Percentiles rank a stretch among this genome's conserved stretches.
These are phyloP conservation scores for Plasmodium cynomolgi DNA, from an alignment of 169 alveolate species.

Conservation along the genomic window DNA sequence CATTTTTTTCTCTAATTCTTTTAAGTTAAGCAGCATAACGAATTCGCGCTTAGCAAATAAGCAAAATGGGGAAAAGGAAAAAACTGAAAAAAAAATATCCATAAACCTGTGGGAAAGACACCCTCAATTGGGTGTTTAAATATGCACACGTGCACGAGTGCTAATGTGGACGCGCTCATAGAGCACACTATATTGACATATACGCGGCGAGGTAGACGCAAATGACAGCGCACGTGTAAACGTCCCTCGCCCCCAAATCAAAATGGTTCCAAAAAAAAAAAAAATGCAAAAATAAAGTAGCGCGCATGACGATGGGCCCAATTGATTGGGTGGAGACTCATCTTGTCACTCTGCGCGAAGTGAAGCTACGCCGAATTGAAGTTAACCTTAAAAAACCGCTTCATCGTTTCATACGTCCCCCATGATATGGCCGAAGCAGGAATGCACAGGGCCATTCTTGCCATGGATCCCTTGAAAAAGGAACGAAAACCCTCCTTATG, in stretches of 20 bases:
- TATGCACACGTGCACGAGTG: not conserved
- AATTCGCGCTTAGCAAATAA: not conserved
- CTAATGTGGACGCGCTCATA: not conserved
- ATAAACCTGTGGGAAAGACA: not conserved
- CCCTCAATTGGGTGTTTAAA: not conserved
- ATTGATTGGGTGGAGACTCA: not conserved
- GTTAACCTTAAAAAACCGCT: conserved; percentile 75
- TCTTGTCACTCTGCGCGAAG: not conserved
- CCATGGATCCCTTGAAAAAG: conserved; percentile 92
- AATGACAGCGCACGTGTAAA: not conserved
- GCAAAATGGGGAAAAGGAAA: not conserved
- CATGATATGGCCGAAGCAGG: conserved; percentile 97
- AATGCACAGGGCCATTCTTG: conserved; percentile 91
- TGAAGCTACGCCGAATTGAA: conserved; percentile 38
- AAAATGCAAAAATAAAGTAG: conserved; percentile 8
- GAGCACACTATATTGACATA: not conserved
- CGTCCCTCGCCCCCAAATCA: conserved; percentile 23
- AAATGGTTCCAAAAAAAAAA: conserved; percentile 17
- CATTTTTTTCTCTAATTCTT: not conserved
- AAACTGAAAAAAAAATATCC: not conserved
- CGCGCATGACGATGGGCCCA: not conserved
- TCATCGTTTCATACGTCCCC: conserved; percentile 95
- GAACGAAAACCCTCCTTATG: conserved; percentile 90
- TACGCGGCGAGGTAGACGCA: not conserved
- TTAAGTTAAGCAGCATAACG: not conserved